A percentile compares a stretch with the other conserved stretches of the same genome.
phyloP scores from a whole-genome alignment of 306 rosid species.

The Lupinus albus region DNA sequence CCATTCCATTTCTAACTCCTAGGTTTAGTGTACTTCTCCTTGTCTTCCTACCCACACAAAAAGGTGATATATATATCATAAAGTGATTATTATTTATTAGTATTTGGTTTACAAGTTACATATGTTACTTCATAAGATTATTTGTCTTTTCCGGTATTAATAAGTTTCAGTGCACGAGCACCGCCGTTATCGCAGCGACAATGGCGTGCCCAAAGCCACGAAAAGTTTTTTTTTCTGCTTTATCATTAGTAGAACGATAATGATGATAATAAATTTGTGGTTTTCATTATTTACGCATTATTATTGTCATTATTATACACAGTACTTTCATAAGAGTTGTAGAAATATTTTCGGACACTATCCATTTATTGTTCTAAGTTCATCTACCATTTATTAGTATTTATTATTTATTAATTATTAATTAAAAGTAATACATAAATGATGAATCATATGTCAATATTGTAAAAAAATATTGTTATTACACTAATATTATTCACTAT shows the following conservation, averaged over 20 bases:
- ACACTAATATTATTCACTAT: no score
- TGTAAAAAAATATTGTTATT: no score
- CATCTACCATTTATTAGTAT: no score
- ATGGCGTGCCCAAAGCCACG: slow-evolving; percentile 50
- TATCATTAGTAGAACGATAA: background rate
- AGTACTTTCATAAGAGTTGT: slow-evolving; percentile 34
- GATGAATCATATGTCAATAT: no score
- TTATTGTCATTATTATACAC: slow-evolving; percentile 32
- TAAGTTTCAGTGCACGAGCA: slow-evolving; percentile 33
- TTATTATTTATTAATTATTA: no score
- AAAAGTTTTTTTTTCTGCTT: slow-evolving; percentile 4
- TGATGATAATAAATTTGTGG: slow-evolving; percentile 21
- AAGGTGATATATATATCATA: no score
- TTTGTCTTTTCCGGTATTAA: slow-evolving; percentile 35
- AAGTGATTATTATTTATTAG: no score
- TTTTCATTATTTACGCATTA: slow-evolving; percentile 41
- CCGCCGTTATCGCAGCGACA: slow-evolving; percentile 84
- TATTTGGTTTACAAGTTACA: no score
- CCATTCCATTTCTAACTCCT: background rate
- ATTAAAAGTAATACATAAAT: no score
- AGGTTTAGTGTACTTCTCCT: slow-evolving; percentile 45
- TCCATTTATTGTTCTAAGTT: no score
- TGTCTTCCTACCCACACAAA: no score
- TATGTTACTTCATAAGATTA: no score
- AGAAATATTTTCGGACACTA: slow-evolving; percentile 34